Evolutionary conservation across 192 early-diverging fungal genomes (phyloP).

Genomic region (Entrophospora sp.): DNA sequence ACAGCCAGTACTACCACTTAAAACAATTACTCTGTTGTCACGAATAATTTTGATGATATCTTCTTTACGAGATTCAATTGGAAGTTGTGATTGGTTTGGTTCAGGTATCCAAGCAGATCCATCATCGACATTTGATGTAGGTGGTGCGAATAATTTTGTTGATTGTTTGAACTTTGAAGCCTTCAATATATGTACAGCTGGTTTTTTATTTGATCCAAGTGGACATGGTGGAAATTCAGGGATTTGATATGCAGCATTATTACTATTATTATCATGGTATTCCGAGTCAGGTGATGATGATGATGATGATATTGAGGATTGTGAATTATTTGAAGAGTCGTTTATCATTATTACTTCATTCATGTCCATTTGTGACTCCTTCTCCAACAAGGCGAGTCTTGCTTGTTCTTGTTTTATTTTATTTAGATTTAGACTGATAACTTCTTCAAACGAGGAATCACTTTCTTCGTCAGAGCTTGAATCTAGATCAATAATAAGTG

Average conservation of each 20-base stretch:
- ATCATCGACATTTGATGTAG: not conserved
- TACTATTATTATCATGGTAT: not conserved
- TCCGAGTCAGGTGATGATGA: not conserved
- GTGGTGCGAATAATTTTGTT: not conserved
- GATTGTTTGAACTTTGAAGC: not conserved
- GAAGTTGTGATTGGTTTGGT: slow-evolving; percentile 7
- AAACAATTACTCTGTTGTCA: slow-evolving; percentile 15
- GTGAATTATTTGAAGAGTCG: not conserved
- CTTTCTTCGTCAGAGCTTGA: not conserved
- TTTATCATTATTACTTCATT: not conserved
- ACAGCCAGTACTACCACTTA: slow-evolving; percentile 27
- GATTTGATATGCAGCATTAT: not conserved
- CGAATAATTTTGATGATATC: slow-evolving; percentile 21
- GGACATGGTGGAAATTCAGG: not conserved
- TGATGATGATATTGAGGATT: not conserved
- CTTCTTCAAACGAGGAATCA: not conserved
- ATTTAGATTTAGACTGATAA: not conserved
- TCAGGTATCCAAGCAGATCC: slow-evolving; percentile 14
- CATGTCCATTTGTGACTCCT: not conserved
- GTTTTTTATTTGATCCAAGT: not conserved
- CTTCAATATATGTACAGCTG: not conserved
- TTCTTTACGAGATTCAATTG: slow-evolving; percentile 12
- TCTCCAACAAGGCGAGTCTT: not conserved
- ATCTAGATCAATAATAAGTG: too few relatives aligned
- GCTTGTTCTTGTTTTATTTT: not conserved